A percentile compares a stretch with the other conserved stretches of the same genome.
phyloP scores from a whole-genome alignment of 768 basidiomycete species.

The Naganishia kalamii region DNA sequence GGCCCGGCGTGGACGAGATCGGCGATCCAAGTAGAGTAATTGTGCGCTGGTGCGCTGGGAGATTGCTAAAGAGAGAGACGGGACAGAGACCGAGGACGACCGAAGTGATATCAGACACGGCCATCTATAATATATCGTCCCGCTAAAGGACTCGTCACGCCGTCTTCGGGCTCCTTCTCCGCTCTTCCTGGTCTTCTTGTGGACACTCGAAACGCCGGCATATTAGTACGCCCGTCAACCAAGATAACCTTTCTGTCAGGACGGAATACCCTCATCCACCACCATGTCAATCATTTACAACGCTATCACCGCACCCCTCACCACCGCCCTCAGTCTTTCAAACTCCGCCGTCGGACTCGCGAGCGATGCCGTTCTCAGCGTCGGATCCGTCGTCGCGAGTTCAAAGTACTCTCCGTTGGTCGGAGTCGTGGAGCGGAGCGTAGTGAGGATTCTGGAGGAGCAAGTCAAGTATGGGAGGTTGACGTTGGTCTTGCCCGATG shows the following conservation, averaged over 20 bases:
- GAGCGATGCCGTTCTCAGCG: not conserved
- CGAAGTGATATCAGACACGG: no score
- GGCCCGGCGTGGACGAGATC: no score
- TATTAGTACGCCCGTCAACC: no score
- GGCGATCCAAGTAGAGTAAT: no score
- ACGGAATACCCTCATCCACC: no score
- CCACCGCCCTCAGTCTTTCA: not conserved
- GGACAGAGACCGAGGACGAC: no score
- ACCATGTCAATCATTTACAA: not conserved
- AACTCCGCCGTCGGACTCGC: not conserved
- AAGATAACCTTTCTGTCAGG: no score
- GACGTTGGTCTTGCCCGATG: conserved; percentile 17
- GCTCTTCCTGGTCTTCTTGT: not conserved
- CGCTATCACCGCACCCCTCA: not conserved
- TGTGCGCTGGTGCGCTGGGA: no score
- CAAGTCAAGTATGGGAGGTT: conserved; percentile 15
- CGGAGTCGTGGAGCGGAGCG: not conserved
- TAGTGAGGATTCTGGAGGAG: not conserved
- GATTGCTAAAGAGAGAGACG: no score
- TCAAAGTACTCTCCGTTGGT: not conserved
- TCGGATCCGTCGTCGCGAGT: not conserved
- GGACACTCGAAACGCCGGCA: no score
- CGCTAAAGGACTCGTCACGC: no score
- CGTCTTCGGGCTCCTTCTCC: not conserved
- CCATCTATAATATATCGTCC: no score